A percentile compares a stretch with the other conserved stretches of the same genome.
Evolutionary conservation across 441 rosid genomes (phyloP).

Genomic region (Omphalea diandra): DNA sequence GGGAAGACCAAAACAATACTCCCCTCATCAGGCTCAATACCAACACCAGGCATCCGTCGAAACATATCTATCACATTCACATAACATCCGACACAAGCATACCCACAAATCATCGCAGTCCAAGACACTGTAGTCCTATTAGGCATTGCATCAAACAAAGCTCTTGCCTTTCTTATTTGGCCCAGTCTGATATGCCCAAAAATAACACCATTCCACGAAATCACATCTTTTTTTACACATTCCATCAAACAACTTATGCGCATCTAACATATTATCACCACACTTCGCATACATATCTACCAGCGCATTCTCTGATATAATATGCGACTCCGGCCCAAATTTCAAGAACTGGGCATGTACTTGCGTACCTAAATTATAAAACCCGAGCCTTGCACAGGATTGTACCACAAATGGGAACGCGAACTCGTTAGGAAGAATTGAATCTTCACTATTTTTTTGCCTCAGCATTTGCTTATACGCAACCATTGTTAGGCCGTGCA

Average conservation of each 20-base stretch:
- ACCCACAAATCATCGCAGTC: slow-evolving; percentile 61
- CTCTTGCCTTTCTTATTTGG: slow-evolving; percentile 47
- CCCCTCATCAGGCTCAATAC: slow-evolving; percentile 55
- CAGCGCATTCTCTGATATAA: slow-evolving; percentile 46
- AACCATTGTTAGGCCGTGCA: slow-evolving; percentile 28
- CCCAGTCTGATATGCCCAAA: slow-evolving; percentile 51
- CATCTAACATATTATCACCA: slow-evolving; percentile 36
- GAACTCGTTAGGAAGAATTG: slow-evolving; percentile 44
- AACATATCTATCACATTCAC: slow-evolving; percentile 45
- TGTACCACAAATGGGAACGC: slow-evolving; percentile 58
- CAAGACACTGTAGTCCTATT: slow-evolving; percentile 46
- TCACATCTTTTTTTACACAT: slow-evolving; percentile 49
- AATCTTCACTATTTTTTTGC: slow-evolving; percentile 9
- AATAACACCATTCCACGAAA: slow-evolving; percentile 53
- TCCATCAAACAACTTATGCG: slow-evolving; percentile 46
- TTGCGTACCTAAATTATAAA: slow-evolving; percentile 38
- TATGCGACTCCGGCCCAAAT: slow-evolving; percentile 36
- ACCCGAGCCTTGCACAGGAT: slow-evolving; percentile 44
- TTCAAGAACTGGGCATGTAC: slow-evolving; percentile 50
- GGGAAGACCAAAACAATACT: slow-evolving; percentile 59
- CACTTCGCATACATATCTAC: slow-evolving; percentile 49
- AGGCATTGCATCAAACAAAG: slow-evolving; percentile 40
- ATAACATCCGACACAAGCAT: slow-evolving; percentile 35
- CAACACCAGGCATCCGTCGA: slow-evolving; percentile 45
- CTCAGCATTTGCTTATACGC: slow-evolving; percentile 40